Evolutionary conservation across 176 grass and related monocot species (phyloP), one percentile per base, ranked within the genome.

Genomic region (Oropetium thomaeum): DNA sequence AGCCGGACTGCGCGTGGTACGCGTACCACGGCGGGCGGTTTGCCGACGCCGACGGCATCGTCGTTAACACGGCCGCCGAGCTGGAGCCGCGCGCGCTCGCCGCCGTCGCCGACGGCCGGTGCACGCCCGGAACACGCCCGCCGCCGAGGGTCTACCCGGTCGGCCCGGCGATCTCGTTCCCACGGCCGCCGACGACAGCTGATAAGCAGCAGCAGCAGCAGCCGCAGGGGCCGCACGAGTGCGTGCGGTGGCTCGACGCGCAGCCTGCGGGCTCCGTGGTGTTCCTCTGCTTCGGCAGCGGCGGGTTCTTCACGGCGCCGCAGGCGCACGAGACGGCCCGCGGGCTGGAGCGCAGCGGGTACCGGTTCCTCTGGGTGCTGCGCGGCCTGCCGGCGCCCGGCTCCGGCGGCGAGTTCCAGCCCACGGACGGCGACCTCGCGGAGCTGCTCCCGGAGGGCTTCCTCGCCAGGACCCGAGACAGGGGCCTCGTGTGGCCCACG

Each of bases 221-320:
- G 0, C n/a, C 0, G 5, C 7, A 12, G 2, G 9, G 1, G 33
- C 13, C 33, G 17, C 23, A 85, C 76, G 51, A 40, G 40, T 80
- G 76, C 41, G 25, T 69, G 3, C 76, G 19, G 79, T 89, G 90
- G 90, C 82, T 92, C 7, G 86, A 92, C 34, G 32, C 43, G 49
- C 90, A 89, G n/a, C 83, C 90, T 0, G 25, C 16, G 22, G 61
- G 41, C 15, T 89, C 90, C 15, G 86, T 92, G 10, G 64, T 84
- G 20, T 58, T 86, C 79, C 76, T 92, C 61, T 92, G 90, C 87
- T 89, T 86, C 44, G 83, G 90, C 8, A 92, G 90, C 76, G 26
- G 37, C 3, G 76, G 83, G 1, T 74, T 9, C 53, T 58, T 52
- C 76, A 29, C 65, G n/a, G 47, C 47, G 29, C 0, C 68, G 12